Evolutionary conservation across 2,329 filamentous ascomycete genomes (phyloP).

Genomic region (Sphaerulina musiva): DNA sequence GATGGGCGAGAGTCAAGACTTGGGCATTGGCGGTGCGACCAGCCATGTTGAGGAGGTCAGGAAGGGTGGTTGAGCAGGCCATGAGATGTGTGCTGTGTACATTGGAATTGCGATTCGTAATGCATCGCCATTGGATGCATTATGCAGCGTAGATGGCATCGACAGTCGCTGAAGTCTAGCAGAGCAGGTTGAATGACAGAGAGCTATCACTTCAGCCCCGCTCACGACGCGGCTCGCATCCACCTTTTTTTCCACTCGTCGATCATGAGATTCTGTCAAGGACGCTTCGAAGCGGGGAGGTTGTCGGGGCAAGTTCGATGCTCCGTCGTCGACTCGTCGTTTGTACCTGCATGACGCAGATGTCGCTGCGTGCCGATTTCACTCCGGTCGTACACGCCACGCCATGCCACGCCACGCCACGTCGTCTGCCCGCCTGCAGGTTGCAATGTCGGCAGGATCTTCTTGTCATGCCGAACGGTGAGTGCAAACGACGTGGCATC

Average conservation of each 20-base stretch:
- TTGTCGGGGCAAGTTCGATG: no score
- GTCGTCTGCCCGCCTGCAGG: no score
- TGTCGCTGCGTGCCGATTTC: no score
- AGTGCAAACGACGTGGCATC: background rate
- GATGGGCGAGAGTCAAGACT: conserved; percentile 12
- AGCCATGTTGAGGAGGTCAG: conserved; percentile 8
- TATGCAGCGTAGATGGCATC: background rate
- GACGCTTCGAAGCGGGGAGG: no score
- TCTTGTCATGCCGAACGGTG: background rate
- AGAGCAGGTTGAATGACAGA: background rate
- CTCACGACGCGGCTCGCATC: background rate
- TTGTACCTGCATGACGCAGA: background rate
- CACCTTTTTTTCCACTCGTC: background rate
- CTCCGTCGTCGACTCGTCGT: no score
- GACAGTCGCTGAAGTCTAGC: background rate
- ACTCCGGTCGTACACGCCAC: no score
- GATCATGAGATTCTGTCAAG: background rate
- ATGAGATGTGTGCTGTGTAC: background rate
- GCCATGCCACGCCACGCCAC: no score
- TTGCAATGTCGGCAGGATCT: background rate
- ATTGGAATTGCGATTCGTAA: background rate
- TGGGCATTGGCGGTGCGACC: conserved; percentile 11
- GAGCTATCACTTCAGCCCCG: background rate
- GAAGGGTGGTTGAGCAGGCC: conserved; percentile 1
- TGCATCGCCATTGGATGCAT: background rate